phyloP scores from a whole-genome alignment of 768 basidiomycete species.

The Serendipita sp. region DNA sequence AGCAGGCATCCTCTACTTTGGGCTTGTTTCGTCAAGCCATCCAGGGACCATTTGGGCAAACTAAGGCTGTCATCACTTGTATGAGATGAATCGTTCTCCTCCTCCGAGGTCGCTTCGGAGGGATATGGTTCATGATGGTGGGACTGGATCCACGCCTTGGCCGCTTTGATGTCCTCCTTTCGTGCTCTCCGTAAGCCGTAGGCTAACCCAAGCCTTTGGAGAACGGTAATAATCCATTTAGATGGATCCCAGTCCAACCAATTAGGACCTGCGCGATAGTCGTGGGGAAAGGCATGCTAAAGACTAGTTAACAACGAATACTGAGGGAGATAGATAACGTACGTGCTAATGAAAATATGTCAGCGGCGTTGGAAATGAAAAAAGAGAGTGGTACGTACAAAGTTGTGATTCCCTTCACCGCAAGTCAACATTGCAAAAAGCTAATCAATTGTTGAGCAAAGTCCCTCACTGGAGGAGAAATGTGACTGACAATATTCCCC shows the following conservation, averaged over 20 bases:
- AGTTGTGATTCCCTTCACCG: slow-evolving; percentile 70
- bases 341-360: background rate
- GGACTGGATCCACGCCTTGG: slow-evolving; percentile 31
- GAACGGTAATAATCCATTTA: slow-evolving; percentile 53
- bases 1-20: slow-evolving; percentile 30
- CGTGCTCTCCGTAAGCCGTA: slow-evolving; percentile 35
- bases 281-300: slow-evolving; percentile 64
- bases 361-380: background rate
- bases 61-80: slow-evolving; percentile 22
- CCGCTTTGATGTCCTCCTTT: slow-evolving; percentile 33
- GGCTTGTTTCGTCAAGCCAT: slow-evolving; percentile 23
- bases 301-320: slow-evolving; percentile 12
- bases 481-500: slow-evolving; percentile 44
- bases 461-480: background rate
- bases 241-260: slow-evolving; percentile 60
- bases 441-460: slow-evolving; percentile 21
- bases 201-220: slow-evolving; percentile 35
- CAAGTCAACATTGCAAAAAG: slow-evolving; percentile 51
- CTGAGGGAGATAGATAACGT: slow-evolving; percentile 10
- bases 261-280: slow-evolving; percentile 55
- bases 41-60: slow-evolving; percentile 26
- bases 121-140: slow-evolving; percentile 20
- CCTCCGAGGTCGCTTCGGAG: slow-evolving; percentile 9
- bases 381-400: slow-evolving; percentile 28
- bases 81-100: slow-evolving; percentile 7